Conservation (phyloP, 2,329 filamentous ascomycete genomes). For the Ciborinia camelliae region DNA sequence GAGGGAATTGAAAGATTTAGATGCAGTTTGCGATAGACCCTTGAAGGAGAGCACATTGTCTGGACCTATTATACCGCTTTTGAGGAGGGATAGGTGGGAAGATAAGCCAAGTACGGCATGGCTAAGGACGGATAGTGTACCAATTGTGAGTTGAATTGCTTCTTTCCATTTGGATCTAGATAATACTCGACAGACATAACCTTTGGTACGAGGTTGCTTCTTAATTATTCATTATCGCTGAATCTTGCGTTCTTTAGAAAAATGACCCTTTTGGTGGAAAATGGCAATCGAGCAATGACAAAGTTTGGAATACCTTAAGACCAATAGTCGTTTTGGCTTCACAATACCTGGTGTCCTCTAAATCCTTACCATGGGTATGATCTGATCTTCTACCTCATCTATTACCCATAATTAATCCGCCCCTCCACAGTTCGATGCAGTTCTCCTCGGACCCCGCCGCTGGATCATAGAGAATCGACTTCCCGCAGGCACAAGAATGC, state of each 20-base stretch:
- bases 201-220: not conserved
- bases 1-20: constrained; percentile 11
- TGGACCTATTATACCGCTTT: not conserved
- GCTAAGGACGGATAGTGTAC: not conserved
- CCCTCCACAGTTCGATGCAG: not conserved
- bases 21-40: not conserved
- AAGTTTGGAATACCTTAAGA: not conserved
- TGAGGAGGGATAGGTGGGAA: constrained; percentile 1
- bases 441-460: constrained; percentile 1
- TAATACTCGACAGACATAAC: too few species aligned
- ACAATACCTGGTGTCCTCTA: not conserved
- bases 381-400: not conserved
- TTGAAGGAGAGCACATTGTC: not conserved
- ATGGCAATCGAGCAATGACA: constrained; percentile 11
- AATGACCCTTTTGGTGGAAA: not conserved
- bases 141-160: constrained; percentile 1
- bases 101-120: constrained; percentile 5
- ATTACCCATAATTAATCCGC: not conserved
- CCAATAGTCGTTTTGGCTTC: constrained; percentile 2
- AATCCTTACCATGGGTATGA: constrained; percentile 9
- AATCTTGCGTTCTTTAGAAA: not conserved
- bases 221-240: not conserved
- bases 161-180: not conserved
- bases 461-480: not conserved
- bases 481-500: not conserved